Evolutionary conservation across 148 eudicot genomes (phyloP), one percentile per base, ranked within the genome.

Genomic region (Cornus kousa): DNA sequence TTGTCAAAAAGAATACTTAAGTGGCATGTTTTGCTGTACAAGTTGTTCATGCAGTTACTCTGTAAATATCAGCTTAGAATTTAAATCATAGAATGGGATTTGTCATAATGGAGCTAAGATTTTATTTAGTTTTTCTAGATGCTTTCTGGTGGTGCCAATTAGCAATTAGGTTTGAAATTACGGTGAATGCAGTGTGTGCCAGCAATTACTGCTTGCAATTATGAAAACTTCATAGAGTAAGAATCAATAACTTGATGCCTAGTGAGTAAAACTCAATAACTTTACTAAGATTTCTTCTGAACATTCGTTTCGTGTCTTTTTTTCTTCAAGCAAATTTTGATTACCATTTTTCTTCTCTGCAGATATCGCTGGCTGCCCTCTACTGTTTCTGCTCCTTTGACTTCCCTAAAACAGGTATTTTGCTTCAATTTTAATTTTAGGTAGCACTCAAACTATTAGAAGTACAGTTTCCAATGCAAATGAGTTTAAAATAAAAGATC

Each of bases 331-430:
- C n/a, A 19, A 59, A 33, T 35, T n/a, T n/a, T 72, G 46, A 32
- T 16, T 77, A 20, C 70, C 22, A 22, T 39, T 78, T 69, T 65
- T 13, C 19, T 53, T 74, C 6, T 32, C 23, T 83, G 84, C 92
- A 91, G 94, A 74, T 91, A 73, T 19, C 80, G 72, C 73, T 91
- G 84, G 88, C 84, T 71, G 37, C 67, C 32, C 70, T 91, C 32
- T 89, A 87, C 76, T 46, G 83, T 74, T 66, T 81, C 57, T 55
- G 85, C 71, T 87, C 83, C 35, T 87, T 83, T 19, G 71, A 85
- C 80, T 87, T 91, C 80, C 82, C 89, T 79, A 89, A 89, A 17
- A 83, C 86, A 76, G 89, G 94, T 88, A 86, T 62, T 62, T 19
- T 33, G 10, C 59, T 60, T 70, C 40, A 50, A 14, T 39, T 32